Percentiles rank a stretch among this genome's conserved stretches.
Conservation (phyloP, 169 alveolate genomes). For the Sarcocystis neurona region DNA sequence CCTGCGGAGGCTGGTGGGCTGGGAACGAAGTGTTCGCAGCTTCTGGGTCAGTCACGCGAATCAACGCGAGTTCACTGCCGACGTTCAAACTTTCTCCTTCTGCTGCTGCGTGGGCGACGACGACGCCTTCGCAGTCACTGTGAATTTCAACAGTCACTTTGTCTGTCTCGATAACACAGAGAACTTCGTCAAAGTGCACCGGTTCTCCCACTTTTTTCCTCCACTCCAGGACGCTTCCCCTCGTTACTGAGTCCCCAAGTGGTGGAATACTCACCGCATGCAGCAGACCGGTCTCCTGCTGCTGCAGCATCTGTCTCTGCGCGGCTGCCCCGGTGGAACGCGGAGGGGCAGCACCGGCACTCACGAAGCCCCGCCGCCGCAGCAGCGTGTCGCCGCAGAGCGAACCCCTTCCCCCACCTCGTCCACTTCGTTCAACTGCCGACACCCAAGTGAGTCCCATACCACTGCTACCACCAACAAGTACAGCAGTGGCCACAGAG, state of each 20-base stretch:
- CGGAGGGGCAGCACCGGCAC: too few relatives aligned
- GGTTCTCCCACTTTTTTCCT: slow-evolving; percentile 83
- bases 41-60: slow-evolving; percentile 14
- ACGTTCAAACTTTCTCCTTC: slow-evolving; percentile 57
- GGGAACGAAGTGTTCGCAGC: not conserved
- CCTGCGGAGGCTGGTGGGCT: not conserved
- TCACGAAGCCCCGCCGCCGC: too few relatives aligned
- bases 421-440: too few relatives aligned
- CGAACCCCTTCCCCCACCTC: too few relatives aligned
- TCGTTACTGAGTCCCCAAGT: slow-evolving; percentile 88
- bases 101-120: slow-evolving; percentile 37
- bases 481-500: too few relatives aligned
- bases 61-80: slow-evolving; percentile 57
- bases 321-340: too few relatives aligned
- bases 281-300: too few relatives aligned
- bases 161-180: slow-evolving; percentile 94
- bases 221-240: slow-evolving; percentile 84
- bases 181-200: slow-evolving; percentile 89
- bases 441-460: too few relatives aligned
- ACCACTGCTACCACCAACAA: too few relatives aligned
- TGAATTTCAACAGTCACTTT: slow-evolving; percentile 77
- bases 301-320: not conserved
- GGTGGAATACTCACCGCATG: slow-evolving; percentile 73
- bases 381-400: too few relatives aligned
- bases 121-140: slow-evolving; percentile 41